Base-by-base conservation (phyloP, 2,329 filamentous ascomycete species). In the Teratosphaeria destructans region DNA sequence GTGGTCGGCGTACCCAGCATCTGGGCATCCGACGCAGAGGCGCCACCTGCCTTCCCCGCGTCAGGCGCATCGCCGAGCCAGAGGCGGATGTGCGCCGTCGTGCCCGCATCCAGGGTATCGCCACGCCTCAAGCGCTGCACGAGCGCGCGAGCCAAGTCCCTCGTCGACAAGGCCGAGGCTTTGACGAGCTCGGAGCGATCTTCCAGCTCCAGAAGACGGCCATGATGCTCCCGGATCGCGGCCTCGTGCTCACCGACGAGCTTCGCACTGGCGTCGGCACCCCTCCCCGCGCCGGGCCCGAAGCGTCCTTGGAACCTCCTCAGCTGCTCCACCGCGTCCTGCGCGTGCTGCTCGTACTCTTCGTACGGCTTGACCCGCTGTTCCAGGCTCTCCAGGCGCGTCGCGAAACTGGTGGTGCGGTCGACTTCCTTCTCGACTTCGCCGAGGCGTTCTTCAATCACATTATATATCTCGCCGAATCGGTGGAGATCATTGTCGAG, bases 341-440 rank as follows among this genome's bases (percentile, higher is more conserved):
- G 54, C 3, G 57, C 57, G n/a, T 61, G 54, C 52, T 49, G 19
- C 23, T 54, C 54, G 27, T 59, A 61, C n/a, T 55, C 54, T 14
- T 59, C 57, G 57, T 57, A 61, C 12, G 60, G 60, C 37, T 59
- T 57, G 7, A 60, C 2, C 8, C 59, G 55, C 23, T 60, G n/a
- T 16, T 58, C 56, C 7, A 60, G 5, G 19, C 5, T 23, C n/a
- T 12, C 16, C 6, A 57, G 23, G n/a, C 47, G 56, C 27, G 37
- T 19, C 12, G 19, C 26, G 2, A 59, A 10, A 32, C 34, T 3
- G 26, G 12, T 29, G 3, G 23, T 11, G 14, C 23, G 4, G 19
- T 27, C 14, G 26, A 52, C 23, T 11, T 39, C 29, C 4, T 55
- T 59, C 52, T 59, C 57, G 10, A 55, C 32, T 16, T 23, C 23